These are phyloP conservation scores for Proliferodiscus dingleyae DNA, from an alignment of 2,329 filamentous ascomycete genomes.

Conservation along the genomic window DNA sequence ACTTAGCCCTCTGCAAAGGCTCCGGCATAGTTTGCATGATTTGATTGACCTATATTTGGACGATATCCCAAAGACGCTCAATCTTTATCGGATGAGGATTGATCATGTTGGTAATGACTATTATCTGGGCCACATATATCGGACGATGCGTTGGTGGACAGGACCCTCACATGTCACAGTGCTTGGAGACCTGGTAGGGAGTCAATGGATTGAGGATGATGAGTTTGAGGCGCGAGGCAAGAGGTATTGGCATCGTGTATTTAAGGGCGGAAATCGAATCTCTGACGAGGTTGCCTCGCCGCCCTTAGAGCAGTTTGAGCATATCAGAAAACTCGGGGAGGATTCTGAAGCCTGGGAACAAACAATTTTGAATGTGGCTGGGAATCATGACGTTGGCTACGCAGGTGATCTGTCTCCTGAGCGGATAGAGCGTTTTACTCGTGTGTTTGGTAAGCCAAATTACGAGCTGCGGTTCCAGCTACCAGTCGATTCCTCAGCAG, in stretches of 20 bases:
- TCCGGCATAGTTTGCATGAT: slow-evolving; percentile 52
- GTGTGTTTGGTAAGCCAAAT: slow-evolving; percentile 79
- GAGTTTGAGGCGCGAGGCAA: slow-evolving; percentile 73
- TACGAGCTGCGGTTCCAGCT: slow-evolving; percentile 78
- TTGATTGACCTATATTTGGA: slow-evolving; percentile 56
- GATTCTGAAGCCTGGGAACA: slow-evolving; percentile 60
- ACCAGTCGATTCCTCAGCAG: slow-evolving; percentile 35
- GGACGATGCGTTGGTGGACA: slow-evolving; percentile 77
- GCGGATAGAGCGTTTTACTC: slow-evolving; percentile 76
- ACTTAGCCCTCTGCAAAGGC: slow-evolving; percentile 46
- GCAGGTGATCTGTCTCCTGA: slow-evolving; percentile 80
- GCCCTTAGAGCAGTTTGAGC: slow-evolving; percentile 36
- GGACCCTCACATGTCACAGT: slow-evolving; percentile 82
- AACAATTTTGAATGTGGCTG: slow-evolving; percentile 81
- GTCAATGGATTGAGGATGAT: slow-evolving; percentile 84
- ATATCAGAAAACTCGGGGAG: slow-evolving; percentile 29
- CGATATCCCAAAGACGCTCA: slow-evolving; percentile 64
- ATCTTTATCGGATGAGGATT: slow-evolving; percentile 69
- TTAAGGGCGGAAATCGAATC: slow-evolving; percentile 63
- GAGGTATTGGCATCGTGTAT: slow-evolving; percentile 78
- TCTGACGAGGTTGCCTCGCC: slow-evolving; percentile 50
- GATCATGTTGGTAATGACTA: slow-evolving; percentile 92
- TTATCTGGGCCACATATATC: slow-evolving; percentile 90
- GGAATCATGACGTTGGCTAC: slow-evolving; percentile 96
- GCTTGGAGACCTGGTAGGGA: slow-evolving; percentile 85